Evolutionary conservation across 768 basidiomycete species (phyloP).

Genomic region (Kwoniella heveanensis): DNA sequence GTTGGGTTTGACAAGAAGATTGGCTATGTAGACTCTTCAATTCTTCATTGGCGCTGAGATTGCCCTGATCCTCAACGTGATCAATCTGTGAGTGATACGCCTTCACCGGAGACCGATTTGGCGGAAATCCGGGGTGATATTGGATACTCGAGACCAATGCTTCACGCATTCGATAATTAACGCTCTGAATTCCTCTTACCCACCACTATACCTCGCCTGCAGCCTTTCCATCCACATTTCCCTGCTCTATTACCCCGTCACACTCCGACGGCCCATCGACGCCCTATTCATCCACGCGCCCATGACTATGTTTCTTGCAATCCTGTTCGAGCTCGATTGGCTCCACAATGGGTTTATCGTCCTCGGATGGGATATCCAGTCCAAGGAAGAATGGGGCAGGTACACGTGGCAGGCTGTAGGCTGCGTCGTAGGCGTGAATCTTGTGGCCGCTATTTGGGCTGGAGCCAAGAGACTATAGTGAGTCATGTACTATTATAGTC

Average conservation of each 20-base stretch:
- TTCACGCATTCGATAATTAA: no score
- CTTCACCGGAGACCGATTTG: no score
- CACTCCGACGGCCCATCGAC: slow-evolving; percentile 64
- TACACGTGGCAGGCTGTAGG: slow-evolving; percentile 75
- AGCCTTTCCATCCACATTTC: slow-evolving; percentile 75
- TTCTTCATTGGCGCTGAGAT: slow-evolving; percentile 77
- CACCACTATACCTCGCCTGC: no score
- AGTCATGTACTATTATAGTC: no score
- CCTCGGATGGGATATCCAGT: slow-evolving; percentile 66
- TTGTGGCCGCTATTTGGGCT: slow-evolving; percentile 54
- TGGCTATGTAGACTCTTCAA: slow-evolving; percentile 70
- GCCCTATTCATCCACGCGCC: slow-evolving; percentile 84
- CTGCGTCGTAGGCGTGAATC: slow-evolving; percentile 68
- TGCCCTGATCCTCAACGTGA: slow-evolving; percentile 68
- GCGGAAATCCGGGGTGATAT: no score
- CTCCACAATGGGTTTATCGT: slow-evolving; percentile 68
- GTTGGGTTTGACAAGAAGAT: no score
- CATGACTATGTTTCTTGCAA: slow-evolving; percentile 59
- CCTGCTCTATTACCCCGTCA: slow-evolving; percentile 67
- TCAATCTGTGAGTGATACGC: slow-evolving; percentile 61
- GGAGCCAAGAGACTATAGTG: slow-evolving; percentile 44
- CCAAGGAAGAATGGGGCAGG: slow-evolving; percentile 61
- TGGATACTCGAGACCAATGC: no score
- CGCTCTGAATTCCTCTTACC: no score
- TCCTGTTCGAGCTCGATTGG: slow-evolving; percentile 68